A percentile compares a stretch with the other conserved stretches of the same genome.
Evolutionary conservation across 2,329 filamentous ascomycete species (phyloP).

Genomic region (Gremmenia infestans): DNA sequence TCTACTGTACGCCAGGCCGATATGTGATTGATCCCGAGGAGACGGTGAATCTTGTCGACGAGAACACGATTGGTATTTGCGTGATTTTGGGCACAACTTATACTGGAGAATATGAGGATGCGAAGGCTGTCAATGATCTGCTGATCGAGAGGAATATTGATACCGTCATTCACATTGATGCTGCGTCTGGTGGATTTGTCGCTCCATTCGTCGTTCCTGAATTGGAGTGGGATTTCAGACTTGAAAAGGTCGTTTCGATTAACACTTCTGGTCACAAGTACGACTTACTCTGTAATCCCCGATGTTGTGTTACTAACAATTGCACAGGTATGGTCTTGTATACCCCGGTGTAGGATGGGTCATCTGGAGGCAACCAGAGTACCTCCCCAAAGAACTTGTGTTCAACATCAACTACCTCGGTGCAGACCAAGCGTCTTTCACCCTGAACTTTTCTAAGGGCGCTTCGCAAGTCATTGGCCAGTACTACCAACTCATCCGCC

Average conservation of each 20-base stretch:
- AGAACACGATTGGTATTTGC: conserved; percentile 85
- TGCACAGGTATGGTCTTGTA: conserved; percentile 71
- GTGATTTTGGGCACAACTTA: conserved; percentile 89
- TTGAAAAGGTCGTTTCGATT: conserved; percentile 85
- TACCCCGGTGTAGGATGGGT: conserved; percentile 96
- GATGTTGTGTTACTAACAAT: neutral
- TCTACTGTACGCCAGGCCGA: conserved; percentile 57
- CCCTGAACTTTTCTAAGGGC: conserved; percentile 94
- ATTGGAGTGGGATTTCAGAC: conserved; percentile 86
- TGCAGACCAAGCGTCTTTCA: conserved; percentile 92
- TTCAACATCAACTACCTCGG: conserved; percentile 99
- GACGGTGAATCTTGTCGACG: conserved; percentile 56
- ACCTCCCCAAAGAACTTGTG: conserved; percentile 78
- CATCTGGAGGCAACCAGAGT: conserved; percentile 79
- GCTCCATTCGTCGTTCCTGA: conserved; percentile 83
- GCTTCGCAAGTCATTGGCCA: conserved; percentile 93
- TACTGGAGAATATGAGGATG: conserved; percentile 92
- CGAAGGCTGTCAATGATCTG: conserved; percentile 86
- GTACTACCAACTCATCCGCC: conserved; percentile 94
- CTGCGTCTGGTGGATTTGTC: conserved; percentile 87
- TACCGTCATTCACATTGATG: conserved; percentile 88
- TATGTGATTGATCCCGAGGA: conserved; percentile 60
- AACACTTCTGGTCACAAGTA: conserved; percentile 89
- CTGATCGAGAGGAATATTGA: conserved; percentile 70
- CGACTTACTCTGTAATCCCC: neutral